Percentiles rank a stretch among this genome's conserved stretches.
These are phyloP conservation scores for Aspergillus felis DNA, from an alignment of 2,329 filamentous ascomycete species.

Conservation along the genomic window DNA sequence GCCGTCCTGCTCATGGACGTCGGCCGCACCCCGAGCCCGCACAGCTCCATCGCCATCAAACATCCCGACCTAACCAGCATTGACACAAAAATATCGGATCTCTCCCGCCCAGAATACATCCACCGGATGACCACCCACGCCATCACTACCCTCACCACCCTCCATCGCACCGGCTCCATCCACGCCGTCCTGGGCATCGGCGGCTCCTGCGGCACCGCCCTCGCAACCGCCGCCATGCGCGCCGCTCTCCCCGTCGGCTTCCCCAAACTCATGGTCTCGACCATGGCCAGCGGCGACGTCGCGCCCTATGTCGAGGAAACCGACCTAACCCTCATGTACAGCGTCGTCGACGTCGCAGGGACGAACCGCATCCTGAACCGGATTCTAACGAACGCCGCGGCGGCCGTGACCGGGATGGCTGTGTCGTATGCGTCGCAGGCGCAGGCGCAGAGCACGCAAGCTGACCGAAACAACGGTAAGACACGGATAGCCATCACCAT, in stretches of 20 bases:
- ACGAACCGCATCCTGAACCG: constrained; percentile 56
- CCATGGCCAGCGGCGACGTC: constrained; percentile 64
- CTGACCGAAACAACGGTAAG: constrained; percentile 20
- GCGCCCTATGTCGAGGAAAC: constrained; percentile 62
- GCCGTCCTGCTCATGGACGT: constrained; percentile 53
- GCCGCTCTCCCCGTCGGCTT: constrained; percentile 60
- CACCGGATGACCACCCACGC: constrained; percentile 52
- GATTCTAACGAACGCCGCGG: constrained; percentile 61
- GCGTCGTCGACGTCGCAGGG: constrained; percentile 67
- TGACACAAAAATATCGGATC: constrained; percentile 29
- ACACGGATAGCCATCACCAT: constrained; percentile 63
- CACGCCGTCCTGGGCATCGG: constrained; percentile 59
- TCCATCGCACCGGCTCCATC: constrained; percentile 40
- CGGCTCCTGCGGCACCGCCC: constrained; percentile 60
- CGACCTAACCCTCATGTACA: constrained; percentile 68
- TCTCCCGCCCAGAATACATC: constrained; percentile 55
- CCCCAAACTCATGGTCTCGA: constrained; percentile 67
- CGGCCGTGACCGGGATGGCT: constrained; percentile 58
- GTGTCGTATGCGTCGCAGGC: not conserved
- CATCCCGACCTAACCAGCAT: constrained; percentile 34
- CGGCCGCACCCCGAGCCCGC: constrained; percentile 43
- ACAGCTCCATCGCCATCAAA: constrained; percentile 47
- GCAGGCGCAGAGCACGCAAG: not conserved
- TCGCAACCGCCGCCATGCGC: constrained; percentile 60
- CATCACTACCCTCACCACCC: constrained; percentile 37